phyloP scores from a whole-genome alignment of 805 yeast species.

The Schizosaccharomyces osmophilus region DNA sequence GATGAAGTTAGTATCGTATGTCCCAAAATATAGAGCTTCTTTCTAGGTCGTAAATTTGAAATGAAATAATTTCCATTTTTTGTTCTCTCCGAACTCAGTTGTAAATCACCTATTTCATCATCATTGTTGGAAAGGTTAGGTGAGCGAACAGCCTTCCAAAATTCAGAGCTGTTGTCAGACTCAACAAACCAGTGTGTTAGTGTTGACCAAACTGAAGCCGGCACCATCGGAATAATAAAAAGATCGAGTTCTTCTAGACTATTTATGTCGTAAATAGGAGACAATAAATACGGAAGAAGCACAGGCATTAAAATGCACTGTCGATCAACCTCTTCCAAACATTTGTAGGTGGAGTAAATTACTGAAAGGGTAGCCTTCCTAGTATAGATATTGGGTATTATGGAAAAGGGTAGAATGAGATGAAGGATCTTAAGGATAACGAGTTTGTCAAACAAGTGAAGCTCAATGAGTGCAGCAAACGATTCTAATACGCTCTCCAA shows the following conservation, averaged over 20 bases:
- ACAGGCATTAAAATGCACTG: constrained; percentile 69
- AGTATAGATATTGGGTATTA: constrained; percentile 78
- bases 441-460: constrained; percentile 30
- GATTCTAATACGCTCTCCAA: constrained; percentile 42
- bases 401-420: constrained; percentile 28
- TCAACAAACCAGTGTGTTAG: not conserved
- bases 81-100: no score
- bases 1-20: not conserved
- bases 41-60: not conserved
- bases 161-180: not conserved
- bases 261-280: not conserved
- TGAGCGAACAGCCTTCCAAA: not conserved
- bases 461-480: constrained; percentile 28
- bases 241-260: not conserved
- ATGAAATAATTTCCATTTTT: no score
- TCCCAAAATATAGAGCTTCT: not conserved
- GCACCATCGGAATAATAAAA: not conserved
- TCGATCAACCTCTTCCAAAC: constrained; percentile 48
- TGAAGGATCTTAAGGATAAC: constrained; percentile 31
- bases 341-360: constrained; percentile 35
- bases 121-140: no score
- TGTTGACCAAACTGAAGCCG: not conserved
- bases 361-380: constrained; percentile 31
- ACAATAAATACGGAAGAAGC: constrained; percentile 32
- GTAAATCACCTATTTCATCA: no score